Evolutionary conservation across 1,284 basidiomycete species (phyloP).

Genomic region (Cutaneotrichosporon sp.): DNA sequence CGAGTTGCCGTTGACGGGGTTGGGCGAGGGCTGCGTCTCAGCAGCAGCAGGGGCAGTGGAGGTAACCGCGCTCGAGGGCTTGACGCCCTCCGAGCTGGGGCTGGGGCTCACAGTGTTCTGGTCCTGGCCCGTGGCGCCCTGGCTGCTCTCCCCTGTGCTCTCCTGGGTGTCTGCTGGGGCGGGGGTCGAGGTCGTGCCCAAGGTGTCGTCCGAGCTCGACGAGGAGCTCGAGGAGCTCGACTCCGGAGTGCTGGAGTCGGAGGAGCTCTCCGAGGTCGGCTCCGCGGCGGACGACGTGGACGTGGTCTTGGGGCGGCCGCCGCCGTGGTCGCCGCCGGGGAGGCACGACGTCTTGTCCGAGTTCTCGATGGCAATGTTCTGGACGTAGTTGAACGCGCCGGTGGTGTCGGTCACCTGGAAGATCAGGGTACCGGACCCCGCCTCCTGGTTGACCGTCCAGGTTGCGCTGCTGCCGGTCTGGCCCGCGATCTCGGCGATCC

Average conservation of each 20-base stretch:
- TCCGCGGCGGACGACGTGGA: not conserved
- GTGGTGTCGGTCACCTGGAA: slow-evolving; percentile 47
- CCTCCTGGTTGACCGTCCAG: slow-evolving; percentile 41
- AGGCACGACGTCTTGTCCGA: slow-evolving; percentile 40
- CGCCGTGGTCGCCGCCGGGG: not conserved
- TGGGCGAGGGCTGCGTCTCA: not conserved
- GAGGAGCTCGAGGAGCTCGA: no score
- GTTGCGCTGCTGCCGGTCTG: slow-evolving; percentile 23
- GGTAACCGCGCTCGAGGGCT: not conserved
- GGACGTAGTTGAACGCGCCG: slow-evolving; percentile 44
- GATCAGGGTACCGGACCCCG: slow-evolving; percentile 36
- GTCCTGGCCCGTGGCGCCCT: no score
- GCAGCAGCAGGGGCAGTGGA: not conserved
- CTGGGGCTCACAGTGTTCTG: not conserved
- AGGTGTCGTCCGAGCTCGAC: not conserved
- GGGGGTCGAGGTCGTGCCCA: not conserved
- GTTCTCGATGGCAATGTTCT: slow-evolving; percentile 39
- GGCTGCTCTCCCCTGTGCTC: not conserved
- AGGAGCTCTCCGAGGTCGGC: not conserved
- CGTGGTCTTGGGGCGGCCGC: not conserved
- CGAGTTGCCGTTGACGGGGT: not conserved
- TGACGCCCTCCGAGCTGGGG: no score
- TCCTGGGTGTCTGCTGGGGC: not conserved
- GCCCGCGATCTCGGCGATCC: slow-evolving; percentile 26
- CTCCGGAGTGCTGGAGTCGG: no score